Base-by-base conservation (phyloP, 768 basidiomycete genomes). In the Serendipita sp. region DNA sequence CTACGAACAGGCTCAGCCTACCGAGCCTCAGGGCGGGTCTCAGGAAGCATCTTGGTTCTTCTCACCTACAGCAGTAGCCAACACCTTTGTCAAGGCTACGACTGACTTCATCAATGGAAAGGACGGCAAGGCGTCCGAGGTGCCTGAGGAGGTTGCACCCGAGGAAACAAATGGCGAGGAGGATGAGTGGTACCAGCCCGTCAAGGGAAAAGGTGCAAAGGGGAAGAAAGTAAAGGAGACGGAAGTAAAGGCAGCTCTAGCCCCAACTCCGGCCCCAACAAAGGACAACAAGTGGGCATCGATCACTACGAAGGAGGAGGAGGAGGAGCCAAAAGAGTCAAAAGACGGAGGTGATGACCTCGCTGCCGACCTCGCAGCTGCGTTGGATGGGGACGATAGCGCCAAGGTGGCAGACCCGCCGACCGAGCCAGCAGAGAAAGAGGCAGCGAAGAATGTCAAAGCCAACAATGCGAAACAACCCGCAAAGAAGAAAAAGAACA, bases 401-500 rank as follows among this genome's bases (percentile, higher is more conserved):
- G 53, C 20, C 24, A 31, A 22, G 31, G 2, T 11, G n/a, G 53
- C 13, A 20, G 24, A 11, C 53, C 22, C 30, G 9, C 4, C 53
- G 22, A 31, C 31, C 53, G 11, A 38, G 34, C 34, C 14, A 38
- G 53, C 30, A 24, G 53, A 58, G n/a, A 33, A 58, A 24, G 53
- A 22, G 20, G 22, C 53, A 24, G 53, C 22, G 30, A 58, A 58
- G 53, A 26, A 26, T 26, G 53, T 34, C 31, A 58, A 58, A 33
- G 30, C 11, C 30, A 58, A 58, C 53, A 33, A 58, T n/a, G 13
- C 53, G 22, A 33, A 22, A 3, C 11, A 33, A 33, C 9, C 9
- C 30, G 53, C 53, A 26, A 58, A 58, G 28, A 58, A 58, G 53
- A 58, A 58, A 58, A 58, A 58, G 53, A 24, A 24, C 53, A 58